Base-by-base conservation (phyloP, 2,329 filamentous ascomycete genomes). In the Sporothrix brunneoviolacea region DNA sequence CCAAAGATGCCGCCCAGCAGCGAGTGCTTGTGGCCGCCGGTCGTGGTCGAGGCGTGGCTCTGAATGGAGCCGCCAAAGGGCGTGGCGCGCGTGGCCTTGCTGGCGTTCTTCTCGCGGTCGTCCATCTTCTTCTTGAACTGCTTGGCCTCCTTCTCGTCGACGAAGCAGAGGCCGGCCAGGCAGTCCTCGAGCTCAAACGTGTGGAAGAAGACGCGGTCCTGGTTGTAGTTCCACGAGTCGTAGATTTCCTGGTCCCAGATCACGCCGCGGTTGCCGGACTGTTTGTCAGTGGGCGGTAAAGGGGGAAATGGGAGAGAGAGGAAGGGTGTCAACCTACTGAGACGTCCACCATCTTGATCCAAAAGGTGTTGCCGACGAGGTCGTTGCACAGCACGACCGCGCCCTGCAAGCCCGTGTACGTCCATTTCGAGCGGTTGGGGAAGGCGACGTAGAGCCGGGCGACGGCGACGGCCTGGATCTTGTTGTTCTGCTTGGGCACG, bases 181-280 rank as follows among this genome's bases (percentile, higher is more conserved):
- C 90, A 97, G 56, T 94, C 83, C 68, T 97, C 91, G 50, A 95
- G 79, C 71, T 98, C 93, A 65, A 98, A 98, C 6, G 88, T 90
- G 69, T 97, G 91, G 70, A 98, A 98, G 71, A 96, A 98, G 54
- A 88, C 91, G 55, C 93, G 84, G 66, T 98, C 93, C 64, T 96
- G 91, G 70, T 96, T 95, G 74, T 97, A 98, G 56, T 77, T 76
- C 76, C 95, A 97, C 45, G 83, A 83, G 60, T 98, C 91, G 71
- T 95, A 98, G 61, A 98, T 89, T 70, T 98, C 93, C 71, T 97
- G 91, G 63, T 95, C 91, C 89, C 89, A 96, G 62, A 96, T 85
- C 45, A 96, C 90, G 52, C 91, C 91, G 64, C 86, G 81, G 64
- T 82, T 84, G 45, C 84, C 75, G 51, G 88, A 78, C 84, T 91